Conservation (phyloP, 148 eudicot species). For the Camellia sinensis region DNA sequence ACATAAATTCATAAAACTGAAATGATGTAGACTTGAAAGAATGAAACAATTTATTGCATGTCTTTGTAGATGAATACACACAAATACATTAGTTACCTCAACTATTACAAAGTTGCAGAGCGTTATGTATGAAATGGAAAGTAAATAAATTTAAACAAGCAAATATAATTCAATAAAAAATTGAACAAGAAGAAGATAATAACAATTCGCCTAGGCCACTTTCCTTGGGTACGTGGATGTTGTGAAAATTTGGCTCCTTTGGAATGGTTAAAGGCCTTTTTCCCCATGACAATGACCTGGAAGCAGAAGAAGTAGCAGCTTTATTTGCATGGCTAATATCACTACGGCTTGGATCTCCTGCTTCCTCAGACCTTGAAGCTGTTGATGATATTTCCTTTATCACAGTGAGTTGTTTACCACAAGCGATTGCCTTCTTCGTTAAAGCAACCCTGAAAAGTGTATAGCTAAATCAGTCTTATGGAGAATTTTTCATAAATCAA, state of each 20-base stretch:
- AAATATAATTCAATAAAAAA: constrained; percentile 41
- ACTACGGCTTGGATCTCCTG: constrained; percentile 18
- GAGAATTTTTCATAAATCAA: neutral
- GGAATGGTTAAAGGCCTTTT: constrained; percentile 37
- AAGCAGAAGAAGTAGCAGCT: constrained; percentile 11
- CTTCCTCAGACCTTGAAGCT: constrained; percentile 20
- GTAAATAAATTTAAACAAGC: neutral
- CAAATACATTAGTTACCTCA: neutral
- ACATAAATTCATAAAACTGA: neutral
- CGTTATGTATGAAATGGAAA: too few relatives aligned
- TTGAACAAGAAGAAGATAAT: constrained; percentile 33
- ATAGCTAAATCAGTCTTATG: neutral
- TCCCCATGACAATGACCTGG: constrained; percentile 26
- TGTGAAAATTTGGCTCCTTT: constrained; percentile 48
- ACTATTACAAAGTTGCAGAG: too few relatives aligned
- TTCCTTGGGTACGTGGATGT: constrained; percentile 32
- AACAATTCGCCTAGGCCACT: constrained; percentile 13
- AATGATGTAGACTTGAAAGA: neutral
- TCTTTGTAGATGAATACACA: neutral
- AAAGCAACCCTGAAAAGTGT: constrained; percentile 24
- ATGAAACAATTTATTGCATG: neutral
- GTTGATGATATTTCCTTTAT: constrained; percentile 30
- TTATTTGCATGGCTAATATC: constrained; percentile 13
- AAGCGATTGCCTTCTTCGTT: constrained; percentile 19
- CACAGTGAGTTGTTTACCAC: constrained; percentile 23